These are phyloP conservation scores for Venturia nashicola DNA, from an alignment of 2,329 filamentous ascomycete species.

Conservation along the genomic window DNA sequence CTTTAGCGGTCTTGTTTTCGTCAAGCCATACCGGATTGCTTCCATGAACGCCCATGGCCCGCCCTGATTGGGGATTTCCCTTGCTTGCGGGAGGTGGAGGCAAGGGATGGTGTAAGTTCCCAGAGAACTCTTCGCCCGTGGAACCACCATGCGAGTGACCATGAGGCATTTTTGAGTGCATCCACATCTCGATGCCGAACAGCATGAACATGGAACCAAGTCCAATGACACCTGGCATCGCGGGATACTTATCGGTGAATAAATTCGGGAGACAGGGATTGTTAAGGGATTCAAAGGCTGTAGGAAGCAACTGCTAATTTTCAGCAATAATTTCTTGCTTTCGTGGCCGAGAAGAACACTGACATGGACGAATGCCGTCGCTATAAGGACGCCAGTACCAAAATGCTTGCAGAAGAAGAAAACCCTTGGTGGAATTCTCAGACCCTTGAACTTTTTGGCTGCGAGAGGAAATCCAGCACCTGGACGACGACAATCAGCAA, in stretches of 20 bases:
- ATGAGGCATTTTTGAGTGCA: slow-evolving; percentile 36
- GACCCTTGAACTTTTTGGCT: slow-evolving; percentile 41
- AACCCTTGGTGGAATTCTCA: slow-evolving; percentile 43
- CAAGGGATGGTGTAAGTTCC: background rate
- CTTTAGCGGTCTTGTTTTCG: background rate
- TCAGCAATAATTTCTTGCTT: slow-evolving; percentile 8
- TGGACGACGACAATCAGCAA: background rate
- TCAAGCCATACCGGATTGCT: background rate
- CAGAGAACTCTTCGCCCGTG: slow-evolving; percentile 24
- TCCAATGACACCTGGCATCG: slow-evolving; percentile 53
- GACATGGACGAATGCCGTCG: slow-evolving; percentile 69
- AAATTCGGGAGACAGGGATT: slow-evolving; percentile 44
- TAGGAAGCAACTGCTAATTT: slow-evolving; percentile 37
- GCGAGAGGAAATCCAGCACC: slow-evolving; percentile 25
- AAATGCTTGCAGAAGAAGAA: slow-evolving; percentile 52
- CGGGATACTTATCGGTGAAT: slow-evolving; percentile 47
- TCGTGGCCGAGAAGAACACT: slow-evolving; percentile 6
- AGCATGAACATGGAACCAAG: slow-evolving; percentile 49
- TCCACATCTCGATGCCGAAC: slow-evolving; percentile 51
- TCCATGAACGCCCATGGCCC: background rate
- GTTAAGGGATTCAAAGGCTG: slow-evolving; percentile 39
- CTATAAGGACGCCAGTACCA: slow-evolving; percentile 71
- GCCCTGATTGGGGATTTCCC: background rate
- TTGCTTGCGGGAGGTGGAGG: background rate
- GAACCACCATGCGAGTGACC: slow-evolving; percentile 41